Base-by-base conservation (phyloP, 78 protist genomes). In the Dictyostelium citrinum region DNA sequence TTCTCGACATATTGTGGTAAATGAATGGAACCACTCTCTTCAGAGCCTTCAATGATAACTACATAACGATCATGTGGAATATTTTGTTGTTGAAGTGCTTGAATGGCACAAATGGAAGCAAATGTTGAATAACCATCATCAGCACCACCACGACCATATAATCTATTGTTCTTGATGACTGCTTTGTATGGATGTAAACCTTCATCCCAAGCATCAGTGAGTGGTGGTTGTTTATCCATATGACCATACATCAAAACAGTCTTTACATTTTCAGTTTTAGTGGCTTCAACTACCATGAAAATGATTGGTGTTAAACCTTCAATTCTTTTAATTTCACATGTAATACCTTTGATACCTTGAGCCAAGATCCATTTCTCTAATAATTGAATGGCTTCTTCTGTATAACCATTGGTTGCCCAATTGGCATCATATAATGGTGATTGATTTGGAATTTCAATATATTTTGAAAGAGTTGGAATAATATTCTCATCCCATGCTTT, bases 141-240 rank as follows among this genome's bases (percentile, higher is more conserved):
- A 3, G 97, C 96, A 41, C 97, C 98, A 49, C 98, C 99, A 49
- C 99, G 84, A 61, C 99, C 98, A 90, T 96, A 97, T 35, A 98
- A 80, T 79, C 75, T 90, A 20, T 58, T 91, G 24, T 92, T 80
- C 20, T 60, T 45, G 20, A 93, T 71, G 49, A 97, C 94, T 22
- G 98, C 96, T 49, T 80, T 95, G 94, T 96, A 91, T 61, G 98
- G 96, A 49, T 84, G 97, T 31, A 97, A 79, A 22, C 94, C 98
- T 24, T 74, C 97, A 45, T 3, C 33, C 98, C 98, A 97, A 49
- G 51, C 90, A 0, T 97, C 91, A 11, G 98, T 95, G 31, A 93
- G 22, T 9, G 96, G 98, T 37, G 98, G 98, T 84, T 97, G 98
- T 92, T 97, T 97, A 90, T 97, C 98, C 95, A 97, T 76, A 68